Base-by-base conservation (phyloP, 345 rosid species). In the Pugionium cornutum region DNA sequence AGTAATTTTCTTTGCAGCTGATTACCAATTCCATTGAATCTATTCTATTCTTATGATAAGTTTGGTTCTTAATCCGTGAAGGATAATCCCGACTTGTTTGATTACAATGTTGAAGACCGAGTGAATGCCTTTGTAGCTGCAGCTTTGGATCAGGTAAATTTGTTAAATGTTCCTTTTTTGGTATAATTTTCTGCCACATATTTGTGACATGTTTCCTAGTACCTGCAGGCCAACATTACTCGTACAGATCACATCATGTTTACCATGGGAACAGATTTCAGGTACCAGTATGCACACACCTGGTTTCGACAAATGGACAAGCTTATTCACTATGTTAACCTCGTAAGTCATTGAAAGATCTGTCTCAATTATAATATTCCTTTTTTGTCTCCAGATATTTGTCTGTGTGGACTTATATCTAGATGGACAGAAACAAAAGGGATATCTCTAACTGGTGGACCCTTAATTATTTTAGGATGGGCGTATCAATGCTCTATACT, bases 191-290 rank as follows among this genome's bases (percentile, higher is more conserved):
- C 7, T 60, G 28, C 42, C 8, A 31, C 63, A 28, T 30, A n/a
- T 63, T 61, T 40, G 39, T 68, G 41, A 68, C 67, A 34, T 42
- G 34, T 25, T 36, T 57, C 35, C 27, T 59, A 59, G 48, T 30
- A 36, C 50, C 79, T 46, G 43, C 89, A 94, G 99, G 97, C 96
- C 56, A 90, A 94, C 79, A 85, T 90, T 62, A 94, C 99, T 55
- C 79, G 88, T 65, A 78, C 88, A 54, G 72, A 94, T 79, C 99
- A 94, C 58, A 77, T 94, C 60, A 94, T 94, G 99, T 94, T 84
- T 79, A 88, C 96, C 49, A 88, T 94, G 99, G 99, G 99, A 78
- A 89, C 99, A 59, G 99, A 94, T 81, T 94, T 94, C 77, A 84
- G 80, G 74, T 94, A 90, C 80, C 97, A 94, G 74, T 94, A 90